These are phyloP conservation scores for Phytophthora idaei DNA, from an alignment of 352 stramenopile genomes.

Conservation along the genomic window DNA sequence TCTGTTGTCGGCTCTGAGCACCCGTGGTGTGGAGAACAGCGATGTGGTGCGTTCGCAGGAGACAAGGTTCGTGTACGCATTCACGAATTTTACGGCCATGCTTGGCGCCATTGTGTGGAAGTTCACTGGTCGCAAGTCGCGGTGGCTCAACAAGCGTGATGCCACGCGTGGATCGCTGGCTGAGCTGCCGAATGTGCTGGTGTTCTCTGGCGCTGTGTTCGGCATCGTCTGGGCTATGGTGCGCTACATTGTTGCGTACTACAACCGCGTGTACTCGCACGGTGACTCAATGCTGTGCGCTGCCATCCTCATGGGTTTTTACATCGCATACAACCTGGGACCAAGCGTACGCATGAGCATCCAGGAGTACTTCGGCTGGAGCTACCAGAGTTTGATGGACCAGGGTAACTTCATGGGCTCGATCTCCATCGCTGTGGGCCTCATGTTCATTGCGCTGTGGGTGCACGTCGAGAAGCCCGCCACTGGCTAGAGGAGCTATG, in stretches of 20 bases:
- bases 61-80: conserved; percentile 83
- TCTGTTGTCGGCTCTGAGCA: conserved; percentile 75
- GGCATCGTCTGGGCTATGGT: conserved; percentile 82
- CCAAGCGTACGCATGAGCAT: conserved; percentile 86
- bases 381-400: conserved; percentile 88
- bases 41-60: conserved; percentile 84
- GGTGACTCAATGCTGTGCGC: conserved; percentile 77
- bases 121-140: conserved; percentile 73
- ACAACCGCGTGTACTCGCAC: conserved; percentile 75
- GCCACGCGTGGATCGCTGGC: conserved; percentile 67
- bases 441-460: conserved; percentile 87
- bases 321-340: conserved; percentile 77
- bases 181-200: conserved; percentile 83
- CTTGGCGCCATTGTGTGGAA: conserved; percentile 83
- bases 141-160: conserved; percentile 73
- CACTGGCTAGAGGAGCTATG: conserved; percentile 21
- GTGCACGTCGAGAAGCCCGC: conserved; percentile 79
- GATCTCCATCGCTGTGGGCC: conserved; percentile 76
- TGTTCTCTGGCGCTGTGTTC: conserved; percentile 78
- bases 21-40: conserved; percentile 79
- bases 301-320: conserved; percentile 74
- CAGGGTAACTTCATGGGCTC: conserved; percentile 89
- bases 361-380: conserved; percentile 90
- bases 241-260: conserved; percentile 81
- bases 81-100: conserved; percentile 82